These are phyloP conservation scores for Acacia acuminata DNA, from an alignment of 306 rosid genomes.

Conservation along the genomic window DNA sequence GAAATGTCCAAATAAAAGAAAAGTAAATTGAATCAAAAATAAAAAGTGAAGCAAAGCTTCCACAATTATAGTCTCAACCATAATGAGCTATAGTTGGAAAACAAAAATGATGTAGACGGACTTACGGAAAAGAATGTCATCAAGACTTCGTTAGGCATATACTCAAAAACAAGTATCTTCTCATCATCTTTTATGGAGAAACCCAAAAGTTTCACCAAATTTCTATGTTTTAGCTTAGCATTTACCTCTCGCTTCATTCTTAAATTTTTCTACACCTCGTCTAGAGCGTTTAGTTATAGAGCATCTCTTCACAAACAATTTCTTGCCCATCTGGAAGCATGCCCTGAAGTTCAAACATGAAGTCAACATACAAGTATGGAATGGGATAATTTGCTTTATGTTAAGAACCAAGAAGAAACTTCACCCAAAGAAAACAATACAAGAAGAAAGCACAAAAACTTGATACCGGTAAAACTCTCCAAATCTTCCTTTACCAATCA, in stretches of 20 bases:
- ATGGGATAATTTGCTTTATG: not conserved
- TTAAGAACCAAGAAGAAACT: not conserved
- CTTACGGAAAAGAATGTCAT: not conserved
- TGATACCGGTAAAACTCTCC: conserved; percentile 52
- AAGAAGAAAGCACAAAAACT: not conserved
- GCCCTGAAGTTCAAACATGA: not conserved
- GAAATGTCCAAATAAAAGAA: not conserved
- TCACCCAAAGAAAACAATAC: too few species aligned
- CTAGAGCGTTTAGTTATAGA: too few species aligned
- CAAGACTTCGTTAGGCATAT: not conserved
- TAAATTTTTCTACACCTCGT: too few species aligned
- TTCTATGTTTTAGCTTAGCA: too few species aligned
- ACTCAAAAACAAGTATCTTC: not conserved
- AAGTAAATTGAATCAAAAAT: not conserved
- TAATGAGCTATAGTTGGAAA: not conserved
- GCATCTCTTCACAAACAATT: not conserved
- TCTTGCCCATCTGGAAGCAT: not conserved
- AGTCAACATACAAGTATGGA: not conserved
- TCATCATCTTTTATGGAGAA: not conserved
- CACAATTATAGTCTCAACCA: not conserved
- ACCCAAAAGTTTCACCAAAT: not conserved
- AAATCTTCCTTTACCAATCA: conserved; percentile 54
- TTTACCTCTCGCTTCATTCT: too few species aligned
- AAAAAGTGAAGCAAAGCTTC: not conserved
- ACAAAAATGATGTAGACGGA: too few species aligned